Evolutionary conservation across 1,284 basidiomycete genomes (phyloP).

Genomic region (Trametes pubescens): DNA sequence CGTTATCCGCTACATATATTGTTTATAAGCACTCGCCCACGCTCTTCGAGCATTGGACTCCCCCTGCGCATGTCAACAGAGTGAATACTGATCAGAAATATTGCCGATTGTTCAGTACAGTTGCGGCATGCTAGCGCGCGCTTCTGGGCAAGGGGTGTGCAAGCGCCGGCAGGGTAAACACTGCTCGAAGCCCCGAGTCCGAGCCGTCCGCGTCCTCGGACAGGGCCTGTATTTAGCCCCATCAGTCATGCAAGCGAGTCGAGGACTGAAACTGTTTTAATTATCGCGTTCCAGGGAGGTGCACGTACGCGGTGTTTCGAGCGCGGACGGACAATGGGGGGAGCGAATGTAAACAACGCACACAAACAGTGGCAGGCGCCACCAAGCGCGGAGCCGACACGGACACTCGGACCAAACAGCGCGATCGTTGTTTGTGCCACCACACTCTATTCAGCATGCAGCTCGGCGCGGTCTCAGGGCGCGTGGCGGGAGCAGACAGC

Average conservation of each 20-base stretch:
- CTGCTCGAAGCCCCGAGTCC: not conserved
- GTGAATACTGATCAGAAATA: conserved; percentile 13
- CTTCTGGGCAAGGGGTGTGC: not conserved
- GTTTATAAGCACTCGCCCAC: conserved; percentile 24
- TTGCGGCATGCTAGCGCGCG: not conserved
- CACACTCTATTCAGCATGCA: not conserved
- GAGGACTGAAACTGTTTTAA: conserved; percentile 7
- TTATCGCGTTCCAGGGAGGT: not conserved
- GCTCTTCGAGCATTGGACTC: conserved; percentile 27
- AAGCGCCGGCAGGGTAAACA: conserved; percentile 15
- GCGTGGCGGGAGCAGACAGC: not conserved
- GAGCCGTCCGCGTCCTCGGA: not conserved
- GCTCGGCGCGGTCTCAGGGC: conserved; percentile 9
- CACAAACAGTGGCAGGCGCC: conserved; percentile 25
- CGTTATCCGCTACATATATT: conserved; percentile 29
- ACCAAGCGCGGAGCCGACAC: conserved; percentile 20
- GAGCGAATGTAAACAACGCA: conserved; percentile 23
- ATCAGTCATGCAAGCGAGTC: conserved; percentile 3
- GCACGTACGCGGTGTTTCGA: not conserved
- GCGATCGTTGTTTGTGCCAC: not conserved
- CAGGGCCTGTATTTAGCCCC: not conserved
- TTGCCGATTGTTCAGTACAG: conserved; percentile 3
- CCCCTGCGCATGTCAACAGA: not conserved
- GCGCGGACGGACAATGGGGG: conserved; percentile 14
- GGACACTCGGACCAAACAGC: not conserved